A percentile compares a stretch with the other conserved stretches of the same genome.
Conservation (phyloP, 2,329 filamentous ascomycete species). For the Colletotrichum sp. region DNA sequence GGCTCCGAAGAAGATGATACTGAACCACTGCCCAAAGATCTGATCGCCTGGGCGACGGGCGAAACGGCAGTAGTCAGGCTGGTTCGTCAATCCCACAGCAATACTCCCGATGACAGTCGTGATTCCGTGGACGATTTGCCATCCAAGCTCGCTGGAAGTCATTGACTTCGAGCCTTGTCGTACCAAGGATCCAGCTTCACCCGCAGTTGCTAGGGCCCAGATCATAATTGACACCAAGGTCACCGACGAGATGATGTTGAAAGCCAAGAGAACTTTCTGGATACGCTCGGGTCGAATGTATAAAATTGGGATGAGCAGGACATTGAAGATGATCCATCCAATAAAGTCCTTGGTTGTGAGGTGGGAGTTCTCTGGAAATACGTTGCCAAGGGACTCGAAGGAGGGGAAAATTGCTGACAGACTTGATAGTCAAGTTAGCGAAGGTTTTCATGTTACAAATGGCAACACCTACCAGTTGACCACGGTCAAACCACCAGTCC, state of each 20-base stretch:
- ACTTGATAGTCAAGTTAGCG: slow-evolving; percentile 2
- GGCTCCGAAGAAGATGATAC: slow-evolving; percentile 40
- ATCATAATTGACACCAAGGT: slow-evolving; percentile 37
- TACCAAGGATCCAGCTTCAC: slow-evolving; percentile 31
- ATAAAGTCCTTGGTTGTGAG: slow-evolving; percentile 30
- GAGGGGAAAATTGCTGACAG: slow-evolving; percentile 29
- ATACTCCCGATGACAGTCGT: slow-evolving; percentile 47
- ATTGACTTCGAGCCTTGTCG: slow-evolving; percentile 17
- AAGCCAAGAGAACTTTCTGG: slow-evolving; percentile 29
- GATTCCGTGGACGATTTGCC: slow-evolving; percentile 40
- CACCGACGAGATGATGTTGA: slow-evolving; percentile 33
- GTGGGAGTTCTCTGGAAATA: slow-evolving; percentile 24
- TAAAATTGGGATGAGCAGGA: slow-evolving; percentile 39
- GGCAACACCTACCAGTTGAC: slow-evolving; percentile 4
- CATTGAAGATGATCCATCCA: slow-evolving; percentile 32
- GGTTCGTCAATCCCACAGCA: slow-evolving; percentile 48
- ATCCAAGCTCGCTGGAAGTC: slow-evolving; percentile 31
- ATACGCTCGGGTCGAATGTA: slow-evolving; percentile 46
- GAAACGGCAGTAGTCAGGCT: slow-evolving; percentile 48
- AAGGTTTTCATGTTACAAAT: no score
- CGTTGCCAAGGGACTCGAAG: slow-evolving; percentile 27
- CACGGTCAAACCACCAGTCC: slow-evolving; percentile 27
- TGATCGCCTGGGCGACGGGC: slow-evolving; percentile 40
- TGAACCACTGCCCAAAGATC: slow-evolving; percentile 43
- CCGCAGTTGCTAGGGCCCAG: slow-evolving; percentile 35